These are phyloP conservation scores for Cairneyella variabilis DNA, from an alignment of 495 filamentous ascomycete genomes.

Conservation along the genomic window DNA sequence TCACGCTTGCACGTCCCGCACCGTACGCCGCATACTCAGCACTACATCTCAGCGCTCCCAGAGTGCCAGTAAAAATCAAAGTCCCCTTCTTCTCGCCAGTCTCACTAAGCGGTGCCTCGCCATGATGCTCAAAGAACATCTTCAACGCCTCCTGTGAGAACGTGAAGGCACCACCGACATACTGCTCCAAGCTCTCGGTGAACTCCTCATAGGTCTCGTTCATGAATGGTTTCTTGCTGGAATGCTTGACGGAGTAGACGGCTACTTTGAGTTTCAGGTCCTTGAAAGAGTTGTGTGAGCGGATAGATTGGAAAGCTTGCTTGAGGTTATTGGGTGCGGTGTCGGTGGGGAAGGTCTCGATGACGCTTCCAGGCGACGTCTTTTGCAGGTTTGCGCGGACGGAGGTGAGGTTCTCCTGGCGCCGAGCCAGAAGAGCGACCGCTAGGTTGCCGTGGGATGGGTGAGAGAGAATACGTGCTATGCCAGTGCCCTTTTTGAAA, in stretches of 20 bases:
- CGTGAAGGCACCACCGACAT: conserved; percentile 43
- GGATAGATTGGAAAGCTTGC: conserved; percentile 38
- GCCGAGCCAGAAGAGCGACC: conserved; percentile 43
- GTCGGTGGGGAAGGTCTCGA: conserved; percentile 45
- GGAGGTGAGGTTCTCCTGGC: conserved; percentile 34
- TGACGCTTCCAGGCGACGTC: conserved; percentile 31
- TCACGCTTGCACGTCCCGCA: conserved; percentile 36
- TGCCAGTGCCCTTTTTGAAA: conserved; percentile 39
- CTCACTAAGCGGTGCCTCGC: conserved; percentile 29
- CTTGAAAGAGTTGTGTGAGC: conserved; percentile 34
- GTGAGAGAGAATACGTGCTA: conserved; percentile 43
- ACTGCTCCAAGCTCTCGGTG: conserved; percentile 35
- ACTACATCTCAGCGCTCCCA: conserved; percentile 40
- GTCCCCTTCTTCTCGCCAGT: conserved; percentile 43
- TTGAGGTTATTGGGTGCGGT: conserved; percentile 34
- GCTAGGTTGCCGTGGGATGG: conserved; percentile 44
- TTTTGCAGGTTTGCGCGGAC: conserved; percentile 30
- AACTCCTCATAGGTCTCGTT: conserved; percentile 42
- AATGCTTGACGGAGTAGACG: conserved; percentile 45
- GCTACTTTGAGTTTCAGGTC: conserved; percentile 39
- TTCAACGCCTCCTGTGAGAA: conserved; percentile 41
- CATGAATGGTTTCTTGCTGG: conserved; percentile 42
- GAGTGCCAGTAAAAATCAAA: conserved; percentile 44
- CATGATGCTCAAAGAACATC: conserved; percentile 40
- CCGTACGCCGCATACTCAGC: conserved; percentile 45